Evolutionary conservation across 306 rosid genomes (phyloP).

Genomic region (Lupinus albus): DNA sequence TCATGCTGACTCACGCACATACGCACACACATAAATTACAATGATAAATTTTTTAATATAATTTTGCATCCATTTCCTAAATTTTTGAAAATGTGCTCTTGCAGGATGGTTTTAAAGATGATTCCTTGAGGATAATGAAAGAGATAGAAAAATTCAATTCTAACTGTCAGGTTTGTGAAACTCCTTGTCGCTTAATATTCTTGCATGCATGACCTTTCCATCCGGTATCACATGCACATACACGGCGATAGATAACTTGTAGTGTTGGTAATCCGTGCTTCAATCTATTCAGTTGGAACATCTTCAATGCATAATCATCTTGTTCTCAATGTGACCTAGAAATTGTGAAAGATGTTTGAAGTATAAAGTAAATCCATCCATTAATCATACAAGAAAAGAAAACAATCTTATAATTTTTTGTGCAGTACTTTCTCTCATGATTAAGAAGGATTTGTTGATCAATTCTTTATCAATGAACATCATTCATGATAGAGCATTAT

Average conservation of each 20-base stretch:
- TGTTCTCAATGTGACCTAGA: not conserved
- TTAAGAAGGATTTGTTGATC: too few relatives aligned
- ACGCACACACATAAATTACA: not conserved
- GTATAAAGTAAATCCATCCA: not conserved
- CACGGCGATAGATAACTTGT: not conserved
- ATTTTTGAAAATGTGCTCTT: constrained; percentile 25
- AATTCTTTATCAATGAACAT: too few relatives aligned
- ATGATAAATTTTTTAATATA: constrained; percentile 11
- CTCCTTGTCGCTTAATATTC: not conserved
- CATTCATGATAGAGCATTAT: too few relatives aligned
- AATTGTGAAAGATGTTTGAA: not conserved
- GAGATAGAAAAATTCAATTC: constrained; percentile 63
- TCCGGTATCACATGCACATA: not conserved
- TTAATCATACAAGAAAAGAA: constrained; percentile 7
- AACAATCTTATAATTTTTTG: not conserved
- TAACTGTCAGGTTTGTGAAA: constrained; percentile 73
- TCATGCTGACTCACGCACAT: not conserved
- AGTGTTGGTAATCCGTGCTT: constrained; percentile 16
- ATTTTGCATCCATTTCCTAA: not conserved
- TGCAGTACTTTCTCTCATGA: constrained; percentile 6
- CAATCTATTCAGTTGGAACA: not conserved
- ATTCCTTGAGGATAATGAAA: constrained; percentile 82
- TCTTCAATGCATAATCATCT: not conserved
- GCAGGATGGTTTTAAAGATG: constrained; percentile 94
- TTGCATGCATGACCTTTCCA: constrained; percentile 25